A percentile compares a stretch with the other conserved stretches of the same genome.
Evolutionary conservation across 768 basidiomycete species (phyloP).

Genomic region (Boletellus ananiceps): DNA sequence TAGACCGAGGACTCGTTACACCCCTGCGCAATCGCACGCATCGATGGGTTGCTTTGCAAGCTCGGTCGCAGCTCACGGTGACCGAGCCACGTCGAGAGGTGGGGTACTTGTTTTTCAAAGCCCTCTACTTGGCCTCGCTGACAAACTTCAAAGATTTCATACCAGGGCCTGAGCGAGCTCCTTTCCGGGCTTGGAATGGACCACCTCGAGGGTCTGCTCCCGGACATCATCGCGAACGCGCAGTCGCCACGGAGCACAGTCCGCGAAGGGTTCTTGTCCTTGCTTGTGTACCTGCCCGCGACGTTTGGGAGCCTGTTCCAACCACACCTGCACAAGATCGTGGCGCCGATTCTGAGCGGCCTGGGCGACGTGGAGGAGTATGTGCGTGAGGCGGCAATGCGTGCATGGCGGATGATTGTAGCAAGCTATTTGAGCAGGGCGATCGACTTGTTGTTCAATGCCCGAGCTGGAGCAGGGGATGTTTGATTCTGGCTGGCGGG

Average conservation of each 20-base stretch:
- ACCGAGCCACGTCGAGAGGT: no score
- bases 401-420: slow-evolving; percentile 97
- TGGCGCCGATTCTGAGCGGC: slow-evolving; percentile 86
- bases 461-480: slow-evolving; percentile 93
- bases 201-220: slow-evolving; percentile 86
- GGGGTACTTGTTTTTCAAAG: no score
- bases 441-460: slow-evolving; percentile 85
- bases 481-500: slow-evolving; percentile 94
- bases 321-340: slow-evolving; percentile 92
- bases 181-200: slow-evolving; percentile 97
- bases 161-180: slow-evolving; percentile 93
- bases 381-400: slow-evolving; percentile 96
- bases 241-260: slow-evolving; percentile 87
- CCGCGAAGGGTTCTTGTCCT: slow-evolving; percentile 97
- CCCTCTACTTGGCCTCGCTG: no score
- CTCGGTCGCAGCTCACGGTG: no score
- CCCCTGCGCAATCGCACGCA: no score
- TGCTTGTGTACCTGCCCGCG: slow-evolving; percentile 90
- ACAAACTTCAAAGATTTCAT: no score
- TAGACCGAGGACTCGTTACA: no score
- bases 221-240: slow-evolving; percentile 89
- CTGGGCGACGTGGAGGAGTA: slow-evolving; percentile 92
- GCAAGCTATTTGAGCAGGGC: slow-evolving; percentile 89
- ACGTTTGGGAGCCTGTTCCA: slow-evolving; percentile 97
- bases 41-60: no score